Percentiles rank a stretch among this genome's conserved stretches.
Evolutionary conservation across 1,284 basidiomycete species (phyloP).

Genomic region (Apiotrichum domesticum): DNA sequence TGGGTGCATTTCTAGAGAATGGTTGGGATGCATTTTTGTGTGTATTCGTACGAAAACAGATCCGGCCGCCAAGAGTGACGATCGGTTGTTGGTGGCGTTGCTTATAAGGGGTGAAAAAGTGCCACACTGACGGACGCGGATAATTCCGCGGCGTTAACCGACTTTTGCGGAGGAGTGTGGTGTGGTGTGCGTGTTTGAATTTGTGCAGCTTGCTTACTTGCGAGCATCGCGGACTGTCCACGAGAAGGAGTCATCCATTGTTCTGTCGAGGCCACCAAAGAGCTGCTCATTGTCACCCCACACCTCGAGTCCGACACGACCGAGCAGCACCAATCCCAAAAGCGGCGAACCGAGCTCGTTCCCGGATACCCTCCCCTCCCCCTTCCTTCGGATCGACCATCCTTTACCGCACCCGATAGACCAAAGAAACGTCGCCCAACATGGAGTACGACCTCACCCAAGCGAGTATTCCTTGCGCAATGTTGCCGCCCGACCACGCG

Average conservation of each 20-base stretch:
- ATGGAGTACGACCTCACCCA: constrained; percentile 82
- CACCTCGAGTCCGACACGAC: constrained; percentile 14
- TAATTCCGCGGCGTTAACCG: neutral
- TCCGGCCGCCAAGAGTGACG: too few species aligned
- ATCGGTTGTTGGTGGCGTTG: too few species aligned
- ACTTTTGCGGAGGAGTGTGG: neutral
- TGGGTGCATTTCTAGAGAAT: neutral
- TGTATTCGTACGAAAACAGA: neutral
- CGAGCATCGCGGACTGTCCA: too few species aligned
- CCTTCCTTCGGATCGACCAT: neutral
- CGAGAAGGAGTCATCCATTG: neutral
- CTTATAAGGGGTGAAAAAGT: neutral
- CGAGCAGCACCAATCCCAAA: constrained; percentile 6
- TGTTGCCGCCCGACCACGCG: neutral
- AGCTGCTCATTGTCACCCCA: constrained; percentile 1
- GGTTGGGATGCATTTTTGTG: neutral
- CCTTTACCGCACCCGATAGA: neutral
- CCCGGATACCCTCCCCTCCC: neutral
- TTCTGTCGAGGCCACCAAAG: constrained; percentile 4
- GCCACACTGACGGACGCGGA: neutral
- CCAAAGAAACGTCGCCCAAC: constrained; percentile 13
- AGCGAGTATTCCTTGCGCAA: constrained; percentile 25
- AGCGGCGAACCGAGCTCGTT: neutral
- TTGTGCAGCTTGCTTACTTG: too few species aligned
- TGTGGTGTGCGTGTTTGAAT: too few species aligned